Base-by-base conservation (phyloP, 495 filamentous ascomycete genomes). In the Penicillium manginii region DNA sequence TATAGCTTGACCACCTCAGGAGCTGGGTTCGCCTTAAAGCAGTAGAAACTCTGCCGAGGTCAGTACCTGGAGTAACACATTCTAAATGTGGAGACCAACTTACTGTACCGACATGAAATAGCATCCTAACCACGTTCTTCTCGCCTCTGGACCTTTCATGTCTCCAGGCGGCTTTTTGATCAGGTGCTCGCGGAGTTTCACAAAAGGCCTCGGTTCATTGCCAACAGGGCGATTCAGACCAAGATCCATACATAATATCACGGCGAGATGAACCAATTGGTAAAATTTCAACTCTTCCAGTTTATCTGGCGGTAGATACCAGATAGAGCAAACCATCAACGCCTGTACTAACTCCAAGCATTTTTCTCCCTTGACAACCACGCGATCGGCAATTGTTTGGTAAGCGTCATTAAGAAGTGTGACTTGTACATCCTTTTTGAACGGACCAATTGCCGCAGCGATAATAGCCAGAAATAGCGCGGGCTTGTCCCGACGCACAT, bases 211-310 rank as follows among this genome's bases (percentile, higher is more conserved):
- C 22, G 56, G 58, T 26, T 67, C 68, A 14, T 60, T 56, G 48
- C 52, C 47, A 2, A 64, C 59, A 8, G 69, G 71, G 50, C 81
- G 82, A 8, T 91, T 87, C 31, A 98, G 81, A 0, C 92, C 93
- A 40, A 97, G 81, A 67, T 98, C 94, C 63, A 97, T 86, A 12
- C 86, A 90, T 85, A 97, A 88, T 37, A 89, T 78, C 32, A 91
- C 89, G 7, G 92, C 91, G 51, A 93, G 83, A 64, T 97, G 90
- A 23, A 91, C 86, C 52, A 96, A 78, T 72, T 93, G 90, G 70
- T 96, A 96, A 67, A 93, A 96, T 65, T 94, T 96, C 61, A 94
- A 81, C 73, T 97, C 90, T 56, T 96, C 91, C 49, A 86, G 89
- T 54, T 88, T 81, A 52, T 93, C 88, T 2, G 92, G 91, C 17